These are phyloP conservation scores for Mucor sp. DNA, from an alignment of 371 early-diverging fungal genomes.

Conservation along the genomic window DNA sequence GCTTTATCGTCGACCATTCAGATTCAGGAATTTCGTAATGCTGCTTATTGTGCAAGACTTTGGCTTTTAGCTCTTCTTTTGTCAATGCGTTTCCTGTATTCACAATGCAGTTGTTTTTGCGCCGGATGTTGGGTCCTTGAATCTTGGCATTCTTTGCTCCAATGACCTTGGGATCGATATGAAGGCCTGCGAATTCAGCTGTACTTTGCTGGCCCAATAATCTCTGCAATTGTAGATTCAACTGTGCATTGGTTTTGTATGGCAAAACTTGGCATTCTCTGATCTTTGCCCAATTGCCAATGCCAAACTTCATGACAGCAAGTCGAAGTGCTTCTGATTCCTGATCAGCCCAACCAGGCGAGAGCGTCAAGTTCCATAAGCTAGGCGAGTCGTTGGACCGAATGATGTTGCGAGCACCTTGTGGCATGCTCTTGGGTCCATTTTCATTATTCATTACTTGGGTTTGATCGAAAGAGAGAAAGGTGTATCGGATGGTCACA, in stretches of 20 bases:
- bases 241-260: slow-evolving; percentile 93
- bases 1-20: slow-evolving; percentile 67
- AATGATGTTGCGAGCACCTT: slow-evolving; percentile 86
- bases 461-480: background rate
- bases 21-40: slow-evolving; percentile 70
- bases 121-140: slow-evolving; percentile 78
- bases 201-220: slow-evolving; percentile 94
- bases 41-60: slow-evolving; percentile 72
- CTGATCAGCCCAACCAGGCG: slow-evolving; percentile 88
- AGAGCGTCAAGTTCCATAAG: slow-evolving; percentile 91
- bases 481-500: background rate
- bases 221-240: slow-evolving; percentile 92
- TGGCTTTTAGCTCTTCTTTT: slow-evolving; percentile 71
- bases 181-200: slow-evolving; percentile 90
- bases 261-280: slow-evolving; percentile 82
- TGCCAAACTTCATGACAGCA: slow-evolving; percentile 86
- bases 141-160: slow-evolving; percentile 80
- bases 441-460: background rate
- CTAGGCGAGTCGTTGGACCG: slow-evolving; percentile 91
- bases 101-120: slow-evolving; percentile 91
- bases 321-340: slow-evolving; percentile 83
- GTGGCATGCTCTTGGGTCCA: slow-evolving; percentile 72
- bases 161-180: slow-evolving; percentile 85
- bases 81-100: slow-evolving; percentile 79
- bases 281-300: slow-evolving; percentile 95